These are phyloP conservation scores for Kodamaea neixiangensis DNA, from an alignment of 805 yeast species.

Conservation along the genomic window DNA sequence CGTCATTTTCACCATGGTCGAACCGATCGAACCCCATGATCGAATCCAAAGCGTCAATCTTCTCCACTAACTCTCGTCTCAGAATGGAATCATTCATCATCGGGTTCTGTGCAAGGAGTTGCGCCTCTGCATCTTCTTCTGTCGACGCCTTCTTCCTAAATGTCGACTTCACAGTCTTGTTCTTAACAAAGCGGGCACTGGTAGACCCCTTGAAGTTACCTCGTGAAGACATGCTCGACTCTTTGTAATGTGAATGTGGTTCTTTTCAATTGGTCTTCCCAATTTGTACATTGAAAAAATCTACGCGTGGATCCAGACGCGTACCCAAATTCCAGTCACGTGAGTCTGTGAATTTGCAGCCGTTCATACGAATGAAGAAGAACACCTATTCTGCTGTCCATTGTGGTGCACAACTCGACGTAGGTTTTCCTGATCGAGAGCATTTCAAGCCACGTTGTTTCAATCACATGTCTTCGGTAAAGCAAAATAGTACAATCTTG, in stretches of 20 bases:
- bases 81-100: constrained; percentile 40
- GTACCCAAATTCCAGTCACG: neutral
- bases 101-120: constrained; percentile 27
- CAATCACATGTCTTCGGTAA: too few species aligned
- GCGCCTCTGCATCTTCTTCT: constrained; percentile 5
- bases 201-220: constrained; percentile 46
- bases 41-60: constrained; percentile 69
- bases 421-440: too few species aligned
- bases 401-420: too few species aligned
- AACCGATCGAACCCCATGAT: constrained; percentile 86
- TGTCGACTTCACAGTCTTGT: constrained; percentile 23
- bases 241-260: neutral
- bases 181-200: constrained; percentile 55
- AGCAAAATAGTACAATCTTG: too few species aligned
- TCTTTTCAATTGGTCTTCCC: neutral
- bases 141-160: constrained; percentile 15
- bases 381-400: too few species aligned
- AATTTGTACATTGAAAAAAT: neutral
- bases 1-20: constrained; percentile 65
- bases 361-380: too few species aligned
- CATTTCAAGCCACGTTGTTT: too few species aligned
- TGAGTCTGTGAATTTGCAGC: neutral
- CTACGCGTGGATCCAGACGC: neutral
- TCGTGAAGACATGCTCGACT: neutral
- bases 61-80: constrained; percentile 55